phyloP scores from a whole-genome alignment of 176 grass and related monocot species.

The Lolium multiflorum region DNA sequence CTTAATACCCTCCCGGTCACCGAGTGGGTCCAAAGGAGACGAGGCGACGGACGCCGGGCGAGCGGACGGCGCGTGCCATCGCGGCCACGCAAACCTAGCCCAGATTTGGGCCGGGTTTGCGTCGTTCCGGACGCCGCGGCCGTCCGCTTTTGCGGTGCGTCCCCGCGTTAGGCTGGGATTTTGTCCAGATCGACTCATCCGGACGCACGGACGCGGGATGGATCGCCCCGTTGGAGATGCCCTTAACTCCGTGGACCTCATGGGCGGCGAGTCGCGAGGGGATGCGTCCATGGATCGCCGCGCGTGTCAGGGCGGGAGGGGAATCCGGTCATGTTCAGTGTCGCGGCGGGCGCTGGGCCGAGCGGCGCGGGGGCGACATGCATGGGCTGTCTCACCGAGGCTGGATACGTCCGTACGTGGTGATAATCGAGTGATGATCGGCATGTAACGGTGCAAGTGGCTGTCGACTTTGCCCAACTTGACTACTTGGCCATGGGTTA shows the following conservation, averaged over 20 bases:
- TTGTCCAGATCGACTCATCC: too few species aligned
- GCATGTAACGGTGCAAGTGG: not conserved
- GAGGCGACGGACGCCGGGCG: too few species aligned
- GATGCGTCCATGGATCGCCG: not conserved
- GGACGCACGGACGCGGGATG: too few species aligned
- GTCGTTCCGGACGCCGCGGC: too few species aligned
- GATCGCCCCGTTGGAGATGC: too few species aligned
- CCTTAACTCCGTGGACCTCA: slow-evolving; percentile 1
- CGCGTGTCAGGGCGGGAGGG: slow-evolving; percentile 8
- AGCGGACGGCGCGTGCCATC: too few species aligned
- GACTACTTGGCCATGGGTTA: not conserved
- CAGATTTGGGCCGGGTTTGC: too few species aligned
- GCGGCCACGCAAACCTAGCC: too few species aligned
- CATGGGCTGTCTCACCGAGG: not conserved
- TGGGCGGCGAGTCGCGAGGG: not conserved
- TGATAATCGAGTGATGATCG: not conserved
- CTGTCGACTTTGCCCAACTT: not conserved
- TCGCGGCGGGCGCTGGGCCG: not conserved
- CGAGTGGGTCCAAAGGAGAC: too few species aligned
- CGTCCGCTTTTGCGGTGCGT: too few species aligned
- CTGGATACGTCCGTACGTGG: not conserved
- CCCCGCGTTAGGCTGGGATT: too few species aligned
- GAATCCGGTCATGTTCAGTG: slow-evolving; percentile 8
- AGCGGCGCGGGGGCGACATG: not conserved
- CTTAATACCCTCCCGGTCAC: too few species aligned